Percentiles rank a stretch among this genome's conserved stretches.
Conservation (phyloP, 2,329 filamentous ascomycete species). For the Paraconiothyrium sp. region DNA sequence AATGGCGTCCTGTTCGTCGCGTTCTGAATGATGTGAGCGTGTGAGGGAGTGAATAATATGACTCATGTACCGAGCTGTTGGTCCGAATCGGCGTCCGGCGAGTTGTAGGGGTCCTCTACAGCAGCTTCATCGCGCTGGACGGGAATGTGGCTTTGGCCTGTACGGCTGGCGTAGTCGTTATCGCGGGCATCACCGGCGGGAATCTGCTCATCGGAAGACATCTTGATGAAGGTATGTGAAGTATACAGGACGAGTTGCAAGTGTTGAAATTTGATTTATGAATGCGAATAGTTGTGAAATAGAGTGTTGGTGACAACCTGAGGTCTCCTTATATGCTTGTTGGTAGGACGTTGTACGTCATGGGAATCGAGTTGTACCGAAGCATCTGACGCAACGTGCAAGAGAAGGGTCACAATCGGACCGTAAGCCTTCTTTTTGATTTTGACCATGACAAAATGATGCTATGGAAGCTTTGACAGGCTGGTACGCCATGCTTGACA, state of each 20-base stretch:
- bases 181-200: slow-evolving; percentile 50
- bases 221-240: slow-evolving; percentile 24
- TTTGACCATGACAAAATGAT: slow-evolving; percentile 13
- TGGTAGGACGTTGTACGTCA: slow-evolving; percentile 15
- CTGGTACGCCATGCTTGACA: not conserved
- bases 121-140: slow-evolving; percentile 59
- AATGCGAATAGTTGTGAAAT: not conserved
- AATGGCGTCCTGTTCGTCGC: slow-evolving; percentile 61
- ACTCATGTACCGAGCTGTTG: slow-evolving; percentile 54
- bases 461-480: not conserved
- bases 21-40: slow-evolving; percentile 14
- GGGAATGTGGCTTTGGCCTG: slow-evolving; percentile 56
- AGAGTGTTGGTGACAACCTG: not conserved
- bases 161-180: slow-evolving; percentile 59
- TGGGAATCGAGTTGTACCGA: not conserved
- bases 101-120: slow-evolving; percentile 57
- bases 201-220: slow-evolving; percentile 44
- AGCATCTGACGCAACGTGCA: slow-evolving; percentile 1
- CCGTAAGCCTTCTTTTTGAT: not conserved
- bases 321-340: not conserved
- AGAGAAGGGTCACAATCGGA: not conserved
- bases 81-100: slow-evolving; percentile 57
- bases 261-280: no score
- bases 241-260: not conserved
- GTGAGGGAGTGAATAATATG: not conserved